Evolutionary conservation across 108 stramenopile genomes (phyloP), one percentile per base, ranked within the genome.

Genomic region (Fragilaria radians): DNA sequence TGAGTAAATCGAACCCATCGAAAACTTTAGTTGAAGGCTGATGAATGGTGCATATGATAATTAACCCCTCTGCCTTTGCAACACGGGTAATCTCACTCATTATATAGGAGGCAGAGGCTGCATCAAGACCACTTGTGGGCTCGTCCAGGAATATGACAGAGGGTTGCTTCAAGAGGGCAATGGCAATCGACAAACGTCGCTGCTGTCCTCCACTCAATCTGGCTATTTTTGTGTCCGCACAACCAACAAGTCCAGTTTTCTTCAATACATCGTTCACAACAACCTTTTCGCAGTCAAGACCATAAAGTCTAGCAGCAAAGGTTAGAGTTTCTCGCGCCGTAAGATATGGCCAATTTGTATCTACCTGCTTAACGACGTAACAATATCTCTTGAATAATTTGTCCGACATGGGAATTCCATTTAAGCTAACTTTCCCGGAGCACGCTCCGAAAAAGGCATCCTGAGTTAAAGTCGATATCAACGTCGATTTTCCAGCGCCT

Each of bases 81-180:
- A 84, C 71, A 28, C 58, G 56, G 30, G 31, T 48, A 25, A 71
- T 64, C 33, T 64, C 63, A 46, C 36, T 9, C 57, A 58, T 64
- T 24, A 65, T 59, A 45, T 29, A 30, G 14, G 57, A 59, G 19
- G 63, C 18, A 14, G 70, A 64, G 7, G 63, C 70, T 1, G 70
- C 56, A 71, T 71, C 70, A 32, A 67, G 25, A 30, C 57, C 66
- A 70, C 87, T 91, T 18, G 90, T 96, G 3, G 92, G 91, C 59
- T 97, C 96, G 62, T 97, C 96, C 48, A 97, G 74, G 50, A 97
- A 83, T 21, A 95, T 68, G 53, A 93, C 61, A 5, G 86, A 82
- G 4, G 94, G 96, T 62, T 92, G 79, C 59, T 95, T 88, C 64
- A 97, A 90, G 26, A 97, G 70, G 5, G 95, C 94, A 29, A 76